Conservation (phyloP, 495 filamentous ascomycete genomes). For the Xylaria sp. region DNA sequence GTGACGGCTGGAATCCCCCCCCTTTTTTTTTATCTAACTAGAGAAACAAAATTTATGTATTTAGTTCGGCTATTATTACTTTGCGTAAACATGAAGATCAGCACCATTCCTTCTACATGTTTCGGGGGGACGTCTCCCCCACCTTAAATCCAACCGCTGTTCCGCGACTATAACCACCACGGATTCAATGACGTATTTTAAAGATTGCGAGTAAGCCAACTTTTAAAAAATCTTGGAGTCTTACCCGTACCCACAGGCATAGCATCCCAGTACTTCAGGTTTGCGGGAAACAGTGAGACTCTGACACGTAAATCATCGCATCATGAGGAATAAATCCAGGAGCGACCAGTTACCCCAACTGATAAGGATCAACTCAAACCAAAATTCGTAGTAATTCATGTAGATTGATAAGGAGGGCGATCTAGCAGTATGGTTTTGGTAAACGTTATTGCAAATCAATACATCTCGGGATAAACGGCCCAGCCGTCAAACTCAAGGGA, state of each 20-base stretch:
- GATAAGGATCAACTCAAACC: neutral
- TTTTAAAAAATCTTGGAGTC: too few species aligned
- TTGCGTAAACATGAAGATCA: neutral
- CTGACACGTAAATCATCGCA: neutral
- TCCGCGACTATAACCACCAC: too few species aligned
- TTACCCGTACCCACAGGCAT: neutral
- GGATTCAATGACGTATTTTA: too few species aligned
- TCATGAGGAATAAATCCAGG: neutral
- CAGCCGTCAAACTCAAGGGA: slow-evolving; percentile 5
- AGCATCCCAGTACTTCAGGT: neutral
- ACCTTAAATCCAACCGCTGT: neutral
- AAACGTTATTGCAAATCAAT: neutral
- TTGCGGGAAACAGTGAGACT: neutral
- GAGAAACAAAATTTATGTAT: neutral
- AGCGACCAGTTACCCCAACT: neutral
- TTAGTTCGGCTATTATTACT: neutral
- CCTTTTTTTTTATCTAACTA: neutral
- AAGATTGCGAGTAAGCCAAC: too few species aligned
- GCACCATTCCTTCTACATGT: too few species aligned
- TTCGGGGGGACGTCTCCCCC: neutral
- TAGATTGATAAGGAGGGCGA: neutral
- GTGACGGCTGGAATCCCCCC: neutral
- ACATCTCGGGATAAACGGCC: neutral
- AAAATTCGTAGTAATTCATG: neutral
- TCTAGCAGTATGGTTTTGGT: neutral